A percentile compares a stretch with the other conserved stretches of the same genome.
Conservation (phyloP, 2,329 filamentous ascomycete genomes). For the Colletotrichum liriopes region DNA sequence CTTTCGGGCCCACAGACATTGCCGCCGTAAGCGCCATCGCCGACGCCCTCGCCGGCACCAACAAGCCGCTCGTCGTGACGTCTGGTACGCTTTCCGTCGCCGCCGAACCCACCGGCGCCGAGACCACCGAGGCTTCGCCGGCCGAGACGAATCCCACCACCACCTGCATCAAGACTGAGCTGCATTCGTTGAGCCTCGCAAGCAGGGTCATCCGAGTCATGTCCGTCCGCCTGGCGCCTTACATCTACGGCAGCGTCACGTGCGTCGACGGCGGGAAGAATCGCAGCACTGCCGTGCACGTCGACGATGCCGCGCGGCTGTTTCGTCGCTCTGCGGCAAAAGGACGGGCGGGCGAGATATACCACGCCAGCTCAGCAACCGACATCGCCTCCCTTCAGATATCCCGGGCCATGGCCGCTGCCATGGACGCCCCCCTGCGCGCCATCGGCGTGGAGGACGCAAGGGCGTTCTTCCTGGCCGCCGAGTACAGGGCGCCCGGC, state of each 20-base stretch:
- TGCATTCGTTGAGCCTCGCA: constrained; percentile 49
- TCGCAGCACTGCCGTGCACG: constrained; percentile 54
- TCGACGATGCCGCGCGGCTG: constrained; percentile 60
- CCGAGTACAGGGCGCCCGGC: constrained; percentile 53
- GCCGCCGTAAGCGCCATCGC: constrained; percentile 56
- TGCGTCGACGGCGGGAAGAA: constrained; percentile 51
- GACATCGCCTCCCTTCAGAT: constrained; percentile 52
- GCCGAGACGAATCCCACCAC: constrained; percentile 45
- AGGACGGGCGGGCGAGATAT: constrained; percentile 52
- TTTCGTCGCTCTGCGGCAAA: constrained; percentile 57
- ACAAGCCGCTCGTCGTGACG: constrained; percentile 55
- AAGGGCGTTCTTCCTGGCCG: constrained; percentile 50
- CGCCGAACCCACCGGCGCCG: constrained; percentile 48
- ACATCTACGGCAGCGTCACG: constrained; percentile 57
- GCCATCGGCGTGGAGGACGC: constrained; percentile 47
- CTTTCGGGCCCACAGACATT: constrained; percentile 49
- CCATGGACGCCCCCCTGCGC: constrained; percentile 46
- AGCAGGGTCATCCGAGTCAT: constrained; percentile 53
- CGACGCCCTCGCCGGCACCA: constrained; percentile 50
- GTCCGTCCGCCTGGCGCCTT: constrained; percentile 58
- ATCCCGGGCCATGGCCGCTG: constrained; percentile 46
- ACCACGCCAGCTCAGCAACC: constrained; percentile 53
- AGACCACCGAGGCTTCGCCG: constrained; percentile 48
- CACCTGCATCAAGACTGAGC: constrained; percentile 50
- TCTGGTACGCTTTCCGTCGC: constrained; percentile 50